Conservation (phyloP, 2,329 filamentous ascomycete genomes). For the Colletotrichum noveboracense region DNA sequence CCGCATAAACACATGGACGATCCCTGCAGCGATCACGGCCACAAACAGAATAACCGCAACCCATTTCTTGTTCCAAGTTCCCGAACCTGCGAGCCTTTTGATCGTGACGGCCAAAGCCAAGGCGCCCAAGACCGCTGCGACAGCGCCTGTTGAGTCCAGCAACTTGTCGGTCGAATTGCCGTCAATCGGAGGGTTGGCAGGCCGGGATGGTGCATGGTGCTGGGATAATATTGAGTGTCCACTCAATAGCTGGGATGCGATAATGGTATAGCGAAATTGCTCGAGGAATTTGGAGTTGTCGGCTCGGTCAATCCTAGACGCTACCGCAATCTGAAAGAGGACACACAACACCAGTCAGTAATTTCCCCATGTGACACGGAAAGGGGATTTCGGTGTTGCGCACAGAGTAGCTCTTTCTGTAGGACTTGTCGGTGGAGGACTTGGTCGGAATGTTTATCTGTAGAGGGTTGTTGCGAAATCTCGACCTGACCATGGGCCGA, state of each 20-base stretch:
- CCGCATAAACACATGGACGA: slow-evolving; percentile 75
- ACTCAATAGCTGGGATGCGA: slow-evolving; percentile 87
- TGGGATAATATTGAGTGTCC: slow-evolving; percentile 64
- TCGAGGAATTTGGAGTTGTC: slow-evolving; percentile 89
- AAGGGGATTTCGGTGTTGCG: slow-evolving; percentile 24
- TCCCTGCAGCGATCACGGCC: slow-evolving; percentile 57
- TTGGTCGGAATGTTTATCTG: slow-evolving; percentile 45
- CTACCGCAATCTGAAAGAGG: slow-evolving; percentile 65
- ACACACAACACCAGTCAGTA: slow-evolving; percentile 22
- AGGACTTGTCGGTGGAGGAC: slow-evolving; percentile 43
- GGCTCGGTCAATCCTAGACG: slow-evolving; percentile 73
- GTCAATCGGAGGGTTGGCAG: slow-evolving; percentile 25
- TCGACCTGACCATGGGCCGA: slow-evolving; percentile 57
- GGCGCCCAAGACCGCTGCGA: slow-evolving; percentile 67
- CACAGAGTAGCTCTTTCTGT: slow-evolving; percentile 59
- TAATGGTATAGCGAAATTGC: slow-evolving; percentile 90
- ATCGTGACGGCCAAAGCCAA: slow-evolving; percentile 73
- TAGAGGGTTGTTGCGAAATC: slow-evolving; percentile 56
- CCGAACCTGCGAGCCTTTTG: slow-evolving; percentile 68
- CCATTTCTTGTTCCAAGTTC: slow-evolving; percentile 61
- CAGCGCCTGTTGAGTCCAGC: slow-evolving; percentile 46
- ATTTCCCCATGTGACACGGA: slow-evolving; percentile 24
- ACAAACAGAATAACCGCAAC: slow-evolving; percentile 51
- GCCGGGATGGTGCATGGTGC: slow-evolving; percentile 28
- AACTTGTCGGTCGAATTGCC: slow-evolving; percentile 35